A percentile compares a stretch with the other conserved stretches of the same genome.
Evolutionary conservation across 1,284 basidiomycete genomes (phyloP).

Genomic region (Leccinum holopus): DNA sequence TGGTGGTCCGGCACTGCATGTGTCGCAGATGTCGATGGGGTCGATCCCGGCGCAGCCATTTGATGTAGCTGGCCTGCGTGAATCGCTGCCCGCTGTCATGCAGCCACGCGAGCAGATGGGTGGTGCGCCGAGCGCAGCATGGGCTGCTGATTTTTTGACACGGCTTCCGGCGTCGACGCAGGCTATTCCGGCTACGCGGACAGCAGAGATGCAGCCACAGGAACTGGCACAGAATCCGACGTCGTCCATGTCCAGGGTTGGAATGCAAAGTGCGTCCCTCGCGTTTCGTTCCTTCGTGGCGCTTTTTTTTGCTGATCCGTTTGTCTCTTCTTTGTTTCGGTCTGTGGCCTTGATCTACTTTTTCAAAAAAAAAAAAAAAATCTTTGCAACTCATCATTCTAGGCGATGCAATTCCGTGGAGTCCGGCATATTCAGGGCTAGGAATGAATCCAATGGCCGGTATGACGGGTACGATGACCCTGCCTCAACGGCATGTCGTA

Average conservation of each 20-base stretch:
- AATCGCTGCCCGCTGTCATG: slow-evolving; percentile 45
- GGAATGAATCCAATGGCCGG: slow-evolving; percentile 40
- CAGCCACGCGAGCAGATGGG: slow-evolving; percentile 32
- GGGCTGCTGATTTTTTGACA: slow-evolving; percentile 52
- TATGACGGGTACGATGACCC: slow-evolving; percentile 31
- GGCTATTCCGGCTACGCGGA: neutral
- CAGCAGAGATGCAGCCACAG: slow-evolving; percentile 10
- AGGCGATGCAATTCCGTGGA: slow-evolving; percentile 41
- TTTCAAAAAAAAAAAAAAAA: neutral
- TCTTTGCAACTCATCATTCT: neutral
- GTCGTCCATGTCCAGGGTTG: slow-evolving; percentile 5
- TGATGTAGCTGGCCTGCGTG: slow-evolving; percentile 56
- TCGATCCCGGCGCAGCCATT: slow-evolving; percentile 31
- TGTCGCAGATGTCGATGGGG: slow-evolving; percentile 18
- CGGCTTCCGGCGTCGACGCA: slow-evolving; percentile 2
- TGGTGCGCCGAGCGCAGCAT: slow-evolving; percentile 14
- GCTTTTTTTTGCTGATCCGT: slow-evolving; percentile 7
- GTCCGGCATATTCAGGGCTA: slow-evolving; percentile 31
- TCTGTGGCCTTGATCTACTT: too few species aligned
- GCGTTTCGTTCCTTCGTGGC: slow-evolving; percentile 1
- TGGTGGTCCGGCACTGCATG: slow-evolving; percentile 34
- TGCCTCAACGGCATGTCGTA: slow-evolving; percentile 35
- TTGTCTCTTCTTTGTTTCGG: neutral
- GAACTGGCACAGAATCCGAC: slow-evolving; percentile 8
- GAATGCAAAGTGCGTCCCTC: slow-evolving; percentile 21